phyloP scores from a whole-genome alignment of 108 stramenopile species.

The Skeletonema grethae region DNA sequence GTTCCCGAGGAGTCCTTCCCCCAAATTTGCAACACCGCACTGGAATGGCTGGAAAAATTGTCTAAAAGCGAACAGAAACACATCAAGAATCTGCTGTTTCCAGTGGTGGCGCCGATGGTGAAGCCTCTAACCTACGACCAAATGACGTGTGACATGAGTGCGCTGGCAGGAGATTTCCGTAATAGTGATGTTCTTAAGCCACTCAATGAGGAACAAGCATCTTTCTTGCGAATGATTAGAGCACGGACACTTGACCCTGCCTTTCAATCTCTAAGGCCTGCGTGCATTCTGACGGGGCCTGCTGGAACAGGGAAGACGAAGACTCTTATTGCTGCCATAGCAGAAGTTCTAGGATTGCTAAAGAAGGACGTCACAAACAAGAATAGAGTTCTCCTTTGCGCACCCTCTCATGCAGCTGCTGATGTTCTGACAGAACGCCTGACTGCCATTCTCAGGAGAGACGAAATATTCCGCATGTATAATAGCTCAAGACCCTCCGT shows the following conservation, averaged over 20 bases:
- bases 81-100: conserved; percentile 50
- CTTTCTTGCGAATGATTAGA: conserved; percentile 63
- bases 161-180: not conserved
- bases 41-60: conserved; percentile 51
- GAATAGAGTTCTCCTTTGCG: conserved; percentile 66
- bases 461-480: conserved; percentile 62
- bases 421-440: conserved; percentile 70
- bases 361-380: conserved; percentile 7
- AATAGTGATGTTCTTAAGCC: conserved; percentile 14
- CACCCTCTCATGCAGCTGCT: conserved; percentile 74
- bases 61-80: conserved; percentile 15
- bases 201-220: conserved; percentile 51
- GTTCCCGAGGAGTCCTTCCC: conserved; percentile 37
- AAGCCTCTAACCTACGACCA: conserved; percentile 22
- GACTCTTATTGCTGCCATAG: conserved; percentile 53
- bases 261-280: conserved; percentile 52
- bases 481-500: conserved; percentile 47
- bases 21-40: conserved; percentile 52
- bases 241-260: conserved; percentile 54
- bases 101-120: conserved; percentile 41
- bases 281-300: conserved; percentile 75
- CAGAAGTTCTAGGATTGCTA: conserved; percentile 42
- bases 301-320: conserved; percentile 74
- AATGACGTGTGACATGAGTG: not conserved
- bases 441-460: conserved; percentile 23